Base-by-base conservation (phyloP, 306 rosid species). In the Luffa acutangula region DNA sequence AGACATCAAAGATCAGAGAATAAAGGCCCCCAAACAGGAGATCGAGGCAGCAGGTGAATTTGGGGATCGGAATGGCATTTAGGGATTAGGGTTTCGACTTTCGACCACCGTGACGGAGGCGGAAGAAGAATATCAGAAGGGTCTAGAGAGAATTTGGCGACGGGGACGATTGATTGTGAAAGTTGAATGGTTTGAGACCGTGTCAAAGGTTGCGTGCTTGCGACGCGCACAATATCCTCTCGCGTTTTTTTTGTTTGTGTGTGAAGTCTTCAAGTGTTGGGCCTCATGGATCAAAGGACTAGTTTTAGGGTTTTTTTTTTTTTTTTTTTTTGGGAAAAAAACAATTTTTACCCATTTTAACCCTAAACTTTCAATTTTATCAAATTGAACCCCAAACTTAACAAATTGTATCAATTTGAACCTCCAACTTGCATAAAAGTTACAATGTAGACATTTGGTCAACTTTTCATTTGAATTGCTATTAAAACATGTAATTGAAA, bases 141-240 rank as follows among this genome's bases (percentile, higher is more conserved):
- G 76, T 73, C 45, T 8, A 81, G 89, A 85, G 78, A 87, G 89
- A 91, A 88, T 81, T 88, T 53, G 89, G 83, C 80, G 81, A 79
- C 36, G 62, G 75, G 14, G 14, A 41, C 12, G 37, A 25, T n/a
- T 4, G 79, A 9, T 39, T 49, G 5, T 11, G 53, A 15, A 25
- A 48, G 77, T 31, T 48, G 42, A 73, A 70, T 54, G 79, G 67
- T 37, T 18, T 56, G 36, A 76, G 52, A 53, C 66, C 66, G 52
- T 39, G 45, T 53, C 25, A 37, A 51, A 36, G 17, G 37, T 39
- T 54, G 64, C 65, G 65, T 76, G 79, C 37, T 2, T 70, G 17
- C n/a, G 54, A 70, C 56, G 76, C 54, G 76, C 37, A 70, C 37
- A 2, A 70, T 70, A 70, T 70, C 76, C 75, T 69, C 75, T 42